A percentile compares a stretch with the other conserved stretches of the same genome.
Evolutionary conservation across 164 flowering plant genomes (phyloP).

Genomic region (Pachysandra terminalis): DNA sequence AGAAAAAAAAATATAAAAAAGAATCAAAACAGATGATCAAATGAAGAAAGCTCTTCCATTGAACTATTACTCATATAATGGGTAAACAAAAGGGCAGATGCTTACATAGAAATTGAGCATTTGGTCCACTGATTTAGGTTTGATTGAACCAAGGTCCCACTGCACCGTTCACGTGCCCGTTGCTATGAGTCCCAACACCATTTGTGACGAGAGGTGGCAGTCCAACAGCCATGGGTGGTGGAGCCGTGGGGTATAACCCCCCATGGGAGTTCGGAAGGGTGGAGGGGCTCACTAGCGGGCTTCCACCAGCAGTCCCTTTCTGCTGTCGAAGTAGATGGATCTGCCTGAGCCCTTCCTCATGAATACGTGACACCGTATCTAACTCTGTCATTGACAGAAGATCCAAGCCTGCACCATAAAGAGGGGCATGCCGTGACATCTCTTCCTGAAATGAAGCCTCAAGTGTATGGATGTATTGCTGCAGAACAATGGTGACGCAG

Average conservation of each 20-base stretch:
- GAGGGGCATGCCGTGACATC: constrained; percentile 97
- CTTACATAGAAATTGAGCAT: too few species aligned
- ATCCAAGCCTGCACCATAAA: constrained; percentile 94
- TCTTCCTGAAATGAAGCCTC: constrained; percentile 87
- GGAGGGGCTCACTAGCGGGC: constrained; percentile 64
- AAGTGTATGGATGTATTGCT: constrained; percentile 87
- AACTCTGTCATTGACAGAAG: constrained; percentile 87
- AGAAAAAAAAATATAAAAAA: constrained; percentile 11
- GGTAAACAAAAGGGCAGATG: constrained; percentile 23
- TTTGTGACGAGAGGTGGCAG: constrained; percentile 60
- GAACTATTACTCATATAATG: constrained; percentile 17
- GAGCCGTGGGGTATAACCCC: constrained; percentile 47
- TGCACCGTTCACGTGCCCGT: constrained; percentile 80
- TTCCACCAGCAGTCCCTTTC: constrained; percentile 54
- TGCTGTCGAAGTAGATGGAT: constrained; percentile 79
- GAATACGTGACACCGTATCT: constrained; percentile 87
- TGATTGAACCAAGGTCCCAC: constrained; percentile 87
- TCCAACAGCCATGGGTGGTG: constrained; percentile 64
- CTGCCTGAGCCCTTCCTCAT: constrained; percentile 92
- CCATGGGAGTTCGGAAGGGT: constrained; percentile 51
- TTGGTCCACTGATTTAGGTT: constrained; percentile 20
- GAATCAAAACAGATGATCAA: constrained; percentile 2
- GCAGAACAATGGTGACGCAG: constrained; percentile 17
- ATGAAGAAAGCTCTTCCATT: constrained; percentile 12
- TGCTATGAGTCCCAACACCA: constrained; percentile 68